These are phyloP conservation scores for Salvia hispanica DNA, from an alignment of 257 asterid genomes.

Conservation along the genomic window DNA sequence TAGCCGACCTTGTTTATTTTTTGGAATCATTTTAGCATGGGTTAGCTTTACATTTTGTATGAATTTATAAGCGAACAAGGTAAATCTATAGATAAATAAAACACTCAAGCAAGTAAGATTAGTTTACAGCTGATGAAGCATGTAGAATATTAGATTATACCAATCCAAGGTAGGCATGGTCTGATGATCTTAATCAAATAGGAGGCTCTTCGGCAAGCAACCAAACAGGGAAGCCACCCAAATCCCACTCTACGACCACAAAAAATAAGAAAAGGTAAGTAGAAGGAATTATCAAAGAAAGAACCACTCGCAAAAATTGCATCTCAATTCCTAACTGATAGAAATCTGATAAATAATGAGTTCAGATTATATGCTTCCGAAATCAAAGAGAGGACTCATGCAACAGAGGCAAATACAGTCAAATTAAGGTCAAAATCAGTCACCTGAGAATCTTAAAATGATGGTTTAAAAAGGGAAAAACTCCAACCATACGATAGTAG, in stretches of 20 bases:
- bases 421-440: no score
- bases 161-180: constrained; percentile 70
- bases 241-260: constrained; percentile 87
- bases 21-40: no score
- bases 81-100: no score
- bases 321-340: not conserved
- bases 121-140: constrained; percentile 11
- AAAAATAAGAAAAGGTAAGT: not conserved
- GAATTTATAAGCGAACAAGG: not conserved
- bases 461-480: no score
- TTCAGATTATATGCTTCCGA: not conserved
- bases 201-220: constrained; percentile 81
- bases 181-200: constrained; percentile 79
- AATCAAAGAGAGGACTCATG: not conserved
- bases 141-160: constrained; percentile 39
- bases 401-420: no score
- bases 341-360: constrained; percentile 3
- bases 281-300: constrained; percentile 19
- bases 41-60: no score
- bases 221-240: constrained; percentile 99
- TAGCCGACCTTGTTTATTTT: not conserved
- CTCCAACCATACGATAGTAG: no score
- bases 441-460: no score
- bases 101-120: not conserved
- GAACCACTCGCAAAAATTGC: not conserved